These are phyloP conservation scores for Blastobotrys robertii DNA, from an alignment of 805 yeast species.

Conservation along the genomic window DNA sequence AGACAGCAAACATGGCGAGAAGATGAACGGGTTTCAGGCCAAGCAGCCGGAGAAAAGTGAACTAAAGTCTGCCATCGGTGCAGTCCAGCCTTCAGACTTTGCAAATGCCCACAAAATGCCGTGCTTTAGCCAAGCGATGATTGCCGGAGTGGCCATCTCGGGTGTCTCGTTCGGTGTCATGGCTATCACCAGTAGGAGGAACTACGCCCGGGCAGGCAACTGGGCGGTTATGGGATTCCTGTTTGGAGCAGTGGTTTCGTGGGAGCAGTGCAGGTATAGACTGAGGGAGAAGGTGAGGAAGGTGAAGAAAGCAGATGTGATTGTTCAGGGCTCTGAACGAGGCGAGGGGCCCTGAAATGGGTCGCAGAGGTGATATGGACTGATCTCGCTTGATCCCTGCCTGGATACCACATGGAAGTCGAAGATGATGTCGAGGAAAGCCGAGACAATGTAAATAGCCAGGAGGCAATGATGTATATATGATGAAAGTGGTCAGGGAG, in stretches of 20 bases:
- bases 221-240: slow-evolving; percentile 79
- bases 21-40: slow-evolving; percentile 3
- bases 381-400: no score
- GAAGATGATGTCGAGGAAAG: no score
- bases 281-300: slow-evolving; percentile 47
- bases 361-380: no score
- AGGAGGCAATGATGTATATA: slow-evolving; percentile 23
- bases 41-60: slow-evolving; percentile 1
- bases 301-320: background rate
- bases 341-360: slow-evolving; percentile 1
- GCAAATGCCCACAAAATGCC: slow-evolving; percentile 25
- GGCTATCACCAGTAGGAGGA: slow-evolving; percentile 15
- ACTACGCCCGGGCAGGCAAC: slow-evolving; percentile 45
- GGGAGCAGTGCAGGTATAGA: slow-evolving; percentile 84
- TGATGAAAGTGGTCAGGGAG: slow-evolving; percentile 38
- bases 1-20: slow-evolving; percentile 7
- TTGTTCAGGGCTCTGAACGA: slow-evolving; percentile 1
- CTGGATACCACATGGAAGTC: no score
- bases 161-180: slow-evolving; percentile 24
- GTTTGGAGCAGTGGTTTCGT: slow-evolving; percentile 71
- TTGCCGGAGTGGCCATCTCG: slow-evolving; percentile 28
- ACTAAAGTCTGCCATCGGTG: slow-evolving; percentile 14
- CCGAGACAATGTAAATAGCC: no score
- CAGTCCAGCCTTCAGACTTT: slow-evolving; percentile 25
- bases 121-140: slow-evolving; percentile 29